These are phyloP conservation scores for Amylocarpus encephaloides DNA, from an alignment of 2,329 filamentous ascomycete genomes.

Conservation along the genomic window DNA sequence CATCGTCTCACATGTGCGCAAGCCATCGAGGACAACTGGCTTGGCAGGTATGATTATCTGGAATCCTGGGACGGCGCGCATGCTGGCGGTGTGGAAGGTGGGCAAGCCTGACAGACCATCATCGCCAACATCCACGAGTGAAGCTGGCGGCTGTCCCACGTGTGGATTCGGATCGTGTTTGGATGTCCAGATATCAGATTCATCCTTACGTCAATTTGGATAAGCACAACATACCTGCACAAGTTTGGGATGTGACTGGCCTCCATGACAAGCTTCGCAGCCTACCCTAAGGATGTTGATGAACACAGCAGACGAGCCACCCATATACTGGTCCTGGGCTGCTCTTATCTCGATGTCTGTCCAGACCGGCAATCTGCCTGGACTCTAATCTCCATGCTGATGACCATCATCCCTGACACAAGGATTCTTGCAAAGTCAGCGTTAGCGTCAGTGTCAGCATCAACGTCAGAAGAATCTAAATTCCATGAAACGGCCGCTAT, in stretches of 20 bases:
- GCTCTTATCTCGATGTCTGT: no score
- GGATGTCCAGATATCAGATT: not conserved
- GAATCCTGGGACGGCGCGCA: slow-evolving; percentile 9
- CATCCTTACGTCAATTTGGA: not conserved
- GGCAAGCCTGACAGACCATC: not conserved
- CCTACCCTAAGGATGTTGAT: no score
- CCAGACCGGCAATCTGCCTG: no score
- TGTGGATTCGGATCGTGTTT: slow-evolving; percentile 2
- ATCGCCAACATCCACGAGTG: not conserved
- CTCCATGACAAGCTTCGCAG: no score
- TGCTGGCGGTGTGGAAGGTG: slow-evolving; percentile 6
- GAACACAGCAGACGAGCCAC: no score
- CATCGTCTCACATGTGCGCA: not conserved
- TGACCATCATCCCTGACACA: not conserved
- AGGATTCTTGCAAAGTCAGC: not conserved
- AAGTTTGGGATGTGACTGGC: not conserved
- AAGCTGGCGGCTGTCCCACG: slow-evolving; percentile 3
- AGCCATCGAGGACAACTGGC: not conserved
- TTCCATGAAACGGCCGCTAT: not conserved
- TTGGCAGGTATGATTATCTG: not conserved
- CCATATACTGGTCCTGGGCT: no score
- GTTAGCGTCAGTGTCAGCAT: not conserved
- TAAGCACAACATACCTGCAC: not conserved
- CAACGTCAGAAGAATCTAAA: not conserved
- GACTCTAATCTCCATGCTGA: not conserved